Percentiles rank a stretch among this genome's conserved stretches.
phyloP scores from a whole-genome alignment of 1,284 basidiomycete genomes.

The Porogramme epimiltina region DNA sequence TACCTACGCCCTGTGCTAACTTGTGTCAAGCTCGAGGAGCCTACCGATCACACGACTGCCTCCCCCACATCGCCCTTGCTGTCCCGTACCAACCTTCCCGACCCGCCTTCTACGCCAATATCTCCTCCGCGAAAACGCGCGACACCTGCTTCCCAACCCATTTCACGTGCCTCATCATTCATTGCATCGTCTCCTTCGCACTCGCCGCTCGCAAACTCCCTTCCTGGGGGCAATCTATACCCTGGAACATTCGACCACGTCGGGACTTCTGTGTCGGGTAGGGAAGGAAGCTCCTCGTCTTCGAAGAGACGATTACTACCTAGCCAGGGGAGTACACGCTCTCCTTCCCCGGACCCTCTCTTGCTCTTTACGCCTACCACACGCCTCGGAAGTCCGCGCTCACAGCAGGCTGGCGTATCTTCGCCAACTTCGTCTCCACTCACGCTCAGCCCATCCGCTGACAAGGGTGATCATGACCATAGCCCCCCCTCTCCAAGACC shows the following conservation, averaged over 20 bases:
- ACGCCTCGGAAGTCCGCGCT: background rate
- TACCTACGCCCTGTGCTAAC: background rate
- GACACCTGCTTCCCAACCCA: no score
- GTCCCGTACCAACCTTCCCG: background rate
- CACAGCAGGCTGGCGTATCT: background rate
- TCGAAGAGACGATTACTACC: background rate
- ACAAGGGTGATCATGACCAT: no score
- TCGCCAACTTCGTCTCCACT: background rate
- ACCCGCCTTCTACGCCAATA: background rate
- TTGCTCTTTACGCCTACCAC: conserved; percentile 15
- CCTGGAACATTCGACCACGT: no score
- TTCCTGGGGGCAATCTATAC: no score
- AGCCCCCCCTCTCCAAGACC: no score
- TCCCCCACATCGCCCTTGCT: background rate
- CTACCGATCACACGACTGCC: background rate
- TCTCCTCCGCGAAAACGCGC: no score
- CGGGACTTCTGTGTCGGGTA: no score
- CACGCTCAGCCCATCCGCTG: no score
- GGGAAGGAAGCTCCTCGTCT: background rate
- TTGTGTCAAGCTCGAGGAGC: background rate
- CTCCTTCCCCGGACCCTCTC: conserved; percentile 17
- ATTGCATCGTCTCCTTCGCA: background rate
- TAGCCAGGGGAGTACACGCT: conserved; percentile 5
- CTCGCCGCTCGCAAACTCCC: background rate
- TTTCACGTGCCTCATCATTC: background rate